Evolutionary conservation across 768 basidiomycete species (phyloP), one percentile per base, ranked within the genome.

Genomic region (Sporobolomyces pararoseus): DNA sequence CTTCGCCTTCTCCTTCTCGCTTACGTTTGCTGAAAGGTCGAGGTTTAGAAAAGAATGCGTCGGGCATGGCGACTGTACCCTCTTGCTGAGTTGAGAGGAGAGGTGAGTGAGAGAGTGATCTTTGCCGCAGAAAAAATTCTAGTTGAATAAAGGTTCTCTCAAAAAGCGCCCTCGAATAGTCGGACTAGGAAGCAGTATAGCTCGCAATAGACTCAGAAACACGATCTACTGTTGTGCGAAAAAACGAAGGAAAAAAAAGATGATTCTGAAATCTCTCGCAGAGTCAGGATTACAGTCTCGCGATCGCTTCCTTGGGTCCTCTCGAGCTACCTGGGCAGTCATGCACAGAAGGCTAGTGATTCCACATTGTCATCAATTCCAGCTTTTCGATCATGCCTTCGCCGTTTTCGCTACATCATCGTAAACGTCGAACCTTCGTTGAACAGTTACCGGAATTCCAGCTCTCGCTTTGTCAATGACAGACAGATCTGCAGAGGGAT

Each of bases 341-440:
- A n/a, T n/a, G n/a, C n/a, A n/a, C n/a, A n/a, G n/a, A n/a, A n/a
- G n/a, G n/a, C n/a, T n/a, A n/a, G n/a, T n/a, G n/a, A n/a, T n/a
- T n/a, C n/a, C n/a, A n/a, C n/a, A n/a, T n/a, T n/a, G n/a, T n/a
- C n/a, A n/a, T n/a, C n/a, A n/a, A n/a, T n/a, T n/a, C 10, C 39
- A 42, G 9, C 10, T 17, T 12, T 14, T 47, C 13, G 46, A 47
- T 46, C 32, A 46, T 23, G 55, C 46, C 25, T 46, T 3, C 14
- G 31, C 39, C 61, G 13, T 23, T 49, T 61, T 31, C 6, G 67
- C 42, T 0, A 95, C 86, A 78, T 94, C 88, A 7, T 84, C 81
- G 77, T 97, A 98, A 50, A 96, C 90, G 80, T 95, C 94, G 77
- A 95, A 96, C 60, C 94, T 85, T 63, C 93, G 82, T 79, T 98